Evolutionary conservation across 73 alveolate species (phyloP), one percentile per base, ranked within the genome.

Genomic region (Stentor coeruleus): DNA sequence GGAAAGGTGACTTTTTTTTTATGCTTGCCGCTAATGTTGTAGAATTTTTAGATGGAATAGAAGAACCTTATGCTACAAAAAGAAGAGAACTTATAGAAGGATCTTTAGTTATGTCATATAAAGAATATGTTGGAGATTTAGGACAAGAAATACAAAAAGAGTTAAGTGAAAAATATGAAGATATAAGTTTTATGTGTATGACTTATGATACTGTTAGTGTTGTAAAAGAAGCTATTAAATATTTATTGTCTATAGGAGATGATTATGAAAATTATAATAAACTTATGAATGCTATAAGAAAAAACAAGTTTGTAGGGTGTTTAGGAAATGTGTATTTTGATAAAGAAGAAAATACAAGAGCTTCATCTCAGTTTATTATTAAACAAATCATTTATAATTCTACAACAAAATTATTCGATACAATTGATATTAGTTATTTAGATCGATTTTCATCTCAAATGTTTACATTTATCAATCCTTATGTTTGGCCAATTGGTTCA

Each of bases 181-280:
- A 1, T 40, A 37, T 66, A 37, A 20, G n/a, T 26, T 66, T 26
- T 66, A 26, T 20, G 26, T 66, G 79, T 2, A 20, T 20, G 37
- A 28, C 20, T 66, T 66, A 66, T 66, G 79, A 66, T 40, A 31
- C 79, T 66, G 0, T 66, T 66, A 20, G 33, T 66, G 49, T 66
- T 0, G 79, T 40, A 20, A 31, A 3, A 26, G 37, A 20, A 28
- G 79, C 79, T 14, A 20, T 66, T 1, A 31, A 66, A 28, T 66
- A 66, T 66, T 14, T 33, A 26, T 11, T 66, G n/a, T 1, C n/a
- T 1, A 0, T 20, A 66, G 79, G 79, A 31, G n/a, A 66, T 14
- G 41, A 66, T 33, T 26, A 26, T 33, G 37, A 66, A 66, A 2
- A 66, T 33, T 2, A 37, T 28, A 2, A 0, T 66, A 33, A 66